Base-by-base conservation (phyloP, 176 grass and related monocot species). In the Oryza glumipatula region DNA sequence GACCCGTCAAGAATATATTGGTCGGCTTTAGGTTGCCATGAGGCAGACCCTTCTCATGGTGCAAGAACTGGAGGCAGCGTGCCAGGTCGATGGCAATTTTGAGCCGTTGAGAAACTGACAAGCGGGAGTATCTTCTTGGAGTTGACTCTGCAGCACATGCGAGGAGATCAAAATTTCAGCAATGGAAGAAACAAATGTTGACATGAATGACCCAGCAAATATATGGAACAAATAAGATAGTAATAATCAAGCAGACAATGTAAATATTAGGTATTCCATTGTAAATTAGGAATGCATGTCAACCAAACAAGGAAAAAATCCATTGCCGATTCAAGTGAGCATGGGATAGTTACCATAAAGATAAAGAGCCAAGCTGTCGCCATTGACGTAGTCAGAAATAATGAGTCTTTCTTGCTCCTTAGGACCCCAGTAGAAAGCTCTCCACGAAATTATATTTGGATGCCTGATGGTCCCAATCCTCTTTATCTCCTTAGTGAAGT, bases 331-430 rank as follows among this genome's bases (percentile, higher is more conserved):
- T 82, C 23, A 79, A 74, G 83, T 16, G 74, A 11, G 28, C 61
- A 81, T 28, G 77, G 78, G 78, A 76, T 70, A 83, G 81, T 92
- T 96, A 99, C 97, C 94, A 45, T 96, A 96, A 72, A 99, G 88
- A 88, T 94, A 94, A 60, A 92, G 83, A 23, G 97, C 88, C 68
- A 96, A 85, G 86, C 81, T 94, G 78, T 99, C 97, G 5, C 90
- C 90, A 45, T 46, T 86, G 67, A 99, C 65, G 32, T 89, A 99
- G 84, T 96, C 94, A 75, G 93, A 92, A 86, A 99, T 88, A 74
- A 96, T 92, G 75, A 99, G 83, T 84, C 97, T 92, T 84, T 99
- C 97, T 90, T 99, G 93, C 79, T 94, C 97, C 76, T 90, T 94
- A 19, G 91, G 88, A 0, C 97, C 97, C 96, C 96, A 99, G 72